Evolutionary conservation across 1,139 yeast species (phyloP).

Genomic region (Saccharomyces hybrid): DNA sequence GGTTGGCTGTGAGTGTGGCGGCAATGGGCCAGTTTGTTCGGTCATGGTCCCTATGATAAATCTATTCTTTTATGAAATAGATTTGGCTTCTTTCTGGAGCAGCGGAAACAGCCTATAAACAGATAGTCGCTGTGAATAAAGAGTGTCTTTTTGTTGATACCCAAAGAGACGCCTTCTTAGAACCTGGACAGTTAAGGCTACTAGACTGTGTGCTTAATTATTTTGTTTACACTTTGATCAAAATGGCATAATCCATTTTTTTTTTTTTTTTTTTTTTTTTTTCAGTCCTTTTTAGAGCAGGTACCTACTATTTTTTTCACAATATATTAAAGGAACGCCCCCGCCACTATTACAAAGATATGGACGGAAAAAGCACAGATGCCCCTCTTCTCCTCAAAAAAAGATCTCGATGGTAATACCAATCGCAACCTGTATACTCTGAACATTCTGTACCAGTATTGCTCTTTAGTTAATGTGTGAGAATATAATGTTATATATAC

Average conservation of each 20-base stretch:
- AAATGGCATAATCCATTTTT: neutral
- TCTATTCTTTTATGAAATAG: neutral
- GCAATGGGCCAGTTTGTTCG: neutral
- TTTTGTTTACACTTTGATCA: neutral
- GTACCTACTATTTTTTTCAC: neutral
- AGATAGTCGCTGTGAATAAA: neutral
- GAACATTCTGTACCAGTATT: neutral
- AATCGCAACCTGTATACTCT: neutral
- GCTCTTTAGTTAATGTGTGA: neutral
- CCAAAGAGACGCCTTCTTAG: neutral
- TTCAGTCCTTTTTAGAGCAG: neutral
- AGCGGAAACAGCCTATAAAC: neutral
- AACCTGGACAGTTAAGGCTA: neutral
- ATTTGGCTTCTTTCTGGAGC: neutral
- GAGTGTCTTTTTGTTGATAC: neutral
- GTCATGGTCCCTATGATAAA: neutral
- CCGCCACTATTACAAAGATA: neutral
- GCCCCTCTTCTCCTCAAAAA: neutral
- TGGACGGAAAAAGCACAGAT: neutral
- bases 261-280: neutral
- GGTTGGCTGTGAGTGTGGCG: neutral
- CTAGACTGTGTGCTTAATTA: neutral
- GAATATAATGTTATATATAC: neutral
- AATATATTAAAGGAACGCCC: neutral
- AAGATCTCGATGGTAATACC: neutral